These are phyloP conservation scores for Lenwebbia sp. DNA, from an alignment of 345 rosid species.

Conservation along the genomic window DNA sequence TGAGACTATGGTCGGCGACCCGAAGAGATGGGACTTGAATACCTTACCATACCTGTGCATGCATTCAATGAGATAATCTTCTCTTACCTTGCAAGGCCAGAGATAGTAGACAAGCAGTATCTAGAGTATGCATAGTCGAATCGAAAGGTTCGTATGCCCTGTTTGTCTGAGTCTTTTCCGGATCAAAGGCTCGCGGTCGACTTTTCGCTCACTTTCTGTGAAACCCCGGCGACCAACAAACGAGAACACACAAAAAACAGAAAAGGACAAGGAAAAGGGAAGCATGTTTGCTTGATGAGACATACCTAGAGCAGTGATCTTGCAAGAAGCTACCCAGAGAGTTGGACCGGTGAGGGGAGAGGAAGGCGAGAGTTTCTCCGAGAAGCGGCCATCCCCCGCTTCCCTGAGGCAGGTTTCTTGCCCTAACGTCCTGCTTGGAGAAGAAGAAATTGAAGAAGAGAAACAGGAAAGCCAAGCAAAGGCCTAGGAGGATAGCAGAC, in stretches of 20 bases:
- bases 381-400: slow-evolving; percentile 71
- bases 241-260: neutral
- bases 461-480: slow-evolving; percentile 5
- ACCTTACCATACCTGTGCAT: slow-evolving; percentile 56
- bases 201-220: neutral
- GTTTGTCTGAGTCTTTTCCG: neutral
- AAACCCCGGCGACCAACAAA: neutral
- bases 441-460: neutral
- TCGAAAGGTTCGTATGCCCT: neutral
- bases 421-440: neutral
- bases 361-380: slow-evolving; percentile 67
- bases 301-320: slow-evolving; percentile 49
- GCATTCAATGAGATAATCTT: neutral
- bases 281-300: neutral
- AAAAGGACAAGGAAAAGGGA: neutral
- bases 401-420: slow-evolving; percentile 34
- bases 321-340: slow-evolving; percentile 60
- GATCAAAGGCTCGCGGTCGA: neutral
- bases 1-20: slow-evolving; percentile 71
- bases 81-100: neutral
- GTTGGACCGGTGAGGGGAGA: slow-evolving; percentile 69
- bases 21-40: slow-evolving; percentile 74
- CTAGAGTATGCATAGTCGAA: neutral
- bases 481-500: slow-evolving; percentile 7
- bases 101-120: neutral